Base-by-base conservation (phyloP, 345 rosid genomes). In the Hypericum perforatum region DNA sequence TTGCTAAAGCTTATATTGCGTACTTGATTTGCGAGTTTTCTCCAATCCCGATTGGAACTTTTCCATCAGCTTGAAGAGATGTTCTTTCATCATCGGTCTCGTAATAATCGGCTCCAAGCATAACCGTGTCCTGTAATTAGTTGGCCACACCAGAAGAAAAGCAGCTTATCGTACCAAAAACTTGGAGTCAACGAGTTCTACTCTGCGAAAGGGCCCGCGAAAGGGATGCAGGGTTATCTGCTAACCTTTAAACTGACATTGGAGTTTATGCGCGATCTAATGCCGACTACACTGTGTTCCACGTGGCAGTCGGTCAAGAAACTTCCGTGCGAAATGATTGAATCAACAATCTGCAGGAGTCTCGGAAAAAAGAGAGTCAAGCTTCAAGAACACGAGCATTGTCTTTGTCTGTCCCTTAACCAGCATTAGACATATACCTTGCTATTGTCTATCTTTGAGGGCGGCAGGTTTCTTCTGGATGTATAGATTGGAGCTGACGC, bases 381-480 rank as follows among this genome's bases (percentile, higher is more conserved):
- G 41, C 39, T 44, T 6, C 13, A 51, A 22, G 16, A 41, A 46
- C 50, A 46, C 14, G 32, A 11, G 15, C 15, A 46, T 9, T 46
- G 22, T 4, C 29, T n/a, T 8, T 3, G 29, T 7, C 10, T 6
- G 22, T 46, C 50, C 8, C 15, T 13, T 12, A 0, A 46, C 29
- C 16, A 13, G 22, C 2, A 13, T 13, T 13, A 32, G 39, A 47
- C 69, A 53, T 16, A 78, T 16, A 78, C 96, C 95, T 85, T 91
- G 74, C 89, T 58, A 38, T 65, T 74, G 70, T 87, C 95, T 44
- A 91, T 81, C 64, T 79, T 78, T 16, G 87, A 63, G 2, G 98
- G 96, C 0, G 96, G 98, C 49, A 87, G 70, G 76, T 91, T 87
- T 85, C 96, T 84, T 77, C 89, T 78, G 50, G 95, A 91, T 43